Base-by-base conservation (phyloP, 148 eudicot species). In the Rhododendron molle region DNA sequence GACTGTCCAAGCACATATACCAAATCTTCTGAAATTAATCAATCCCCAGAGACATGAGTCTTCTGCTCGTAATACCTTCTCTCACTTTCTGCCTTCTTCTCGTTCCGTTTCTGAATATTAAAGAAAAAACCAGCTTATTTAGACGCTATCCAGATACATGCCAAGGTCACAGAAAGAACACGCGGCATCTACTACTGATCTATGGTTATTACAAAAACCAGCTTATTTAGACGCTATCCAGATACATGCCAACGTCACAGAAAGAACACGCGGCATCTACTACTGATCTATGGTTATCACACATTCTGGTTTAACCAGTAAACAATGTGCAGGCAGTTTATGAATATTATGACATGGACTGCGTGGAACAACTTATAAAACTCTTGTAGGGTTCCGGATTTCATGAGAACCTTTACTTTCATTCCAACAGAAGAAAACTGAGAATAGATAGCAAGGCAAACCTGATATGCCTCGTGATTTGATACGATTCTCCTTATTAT, bases 401-500 rank as follows among this genome's bases (percentile, higher is more conserved):
- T 23, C 72, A 46, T 30, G 49, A 12, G 78, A 72, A 69, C 77
- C 40, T 47, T 18, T 15, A 21, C 2, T 3, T 76, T 83, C 28
- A 85, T 38, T 34, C 77, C 74, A 23, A 20, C 4, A 14, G 32
- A 46, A 40, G 34, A n/a, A 36, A 84, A 54, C 32, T 65, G 26
- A 18, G 82, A 81, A 15, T 28, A 34, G 67, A 44, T 23, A n/a
- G 44, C 14, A 56, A 30, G 47, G 73, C 67, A 82, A 86, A 95
- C 99, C 98, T 94, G 98, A 88, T 93, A 97, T 52, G 99, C 98
- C 85, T 97, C 99, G 54, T 97, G 98, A 86, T 97, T 97, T 65
- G 99, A 90, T 65, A 97, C 98, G 54, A 97, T 97, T 88, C 99
- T 94, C 90, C 52, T 93, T 65, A 97, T 97, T 16, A 97, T 97